These are phyloP conservation scores for Phytophthora pisi DNA, from an alignment of 352 stramenopile genomes.

Conservation along the genomic window DNA sequence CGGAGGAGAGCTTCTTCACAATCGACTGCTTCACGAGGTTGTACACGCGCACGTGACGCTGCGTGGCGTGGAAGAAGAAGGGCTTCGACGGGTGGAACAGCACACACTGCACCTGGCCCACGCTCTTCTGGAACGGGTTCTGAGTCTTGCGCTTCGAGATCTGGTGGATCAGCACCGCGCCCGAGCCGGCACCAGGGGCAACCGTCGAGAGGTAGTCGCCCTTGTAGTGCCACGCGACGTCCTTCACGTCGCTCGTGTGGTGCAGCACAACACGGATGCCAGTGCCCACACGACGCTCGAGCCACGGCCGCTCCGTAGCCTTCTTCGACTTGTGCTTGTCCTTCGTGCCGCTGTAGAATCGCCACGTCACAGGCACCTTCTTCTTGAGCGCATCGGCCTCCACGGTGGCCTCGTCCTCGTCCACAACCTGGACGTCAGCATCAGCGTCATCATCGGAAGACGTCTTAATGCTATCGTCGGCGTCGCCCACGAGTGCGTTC, in stretches of 20 bases:
- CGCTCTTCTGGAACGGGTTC: conserved; percentile 97
- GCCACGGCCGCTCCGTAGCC: conserved; percentile 50
- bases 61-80: conserved; percentile 99
- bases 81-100: conserved; percentile 99
- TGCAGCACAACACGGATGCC: conserved; percentile 87
- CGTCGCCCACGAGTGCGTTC: conserved; percentile 92
- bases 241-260: conserved; percentile 91
- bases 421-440: conserved; percentile 57
- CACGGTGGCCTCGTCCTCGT: conserved; percentile 73
- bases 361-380: conserved; percentile 93
- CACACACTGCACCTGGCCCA: conserved; percentile 94
- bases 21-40: conserved; percentile 98
- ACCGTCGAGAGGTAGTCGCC: conserved; percentile 99
- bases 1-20: conserved; percentile 98
- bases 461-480: conserved; percentile 70
- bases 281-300: conserved; percentile 80
- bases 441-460: conserved; percentile 47
- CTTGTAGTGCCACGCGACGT: conserved; percentile 98
- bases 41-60: conserved; percentile 98
- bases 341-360: conserved; percentile 84
- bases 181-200: conserved; percentile 85
- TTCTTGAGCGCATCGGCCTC: conserved; percentile 84
- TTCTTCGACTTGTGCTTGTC: conserved; percentile 75
- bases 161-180: conserved; percentile 98
- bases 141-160: conserved; percentile 97